Evolutionary conservation across 257 asterid genomes (phyloP).

Genomic region (Ballota nigra): DNA sequence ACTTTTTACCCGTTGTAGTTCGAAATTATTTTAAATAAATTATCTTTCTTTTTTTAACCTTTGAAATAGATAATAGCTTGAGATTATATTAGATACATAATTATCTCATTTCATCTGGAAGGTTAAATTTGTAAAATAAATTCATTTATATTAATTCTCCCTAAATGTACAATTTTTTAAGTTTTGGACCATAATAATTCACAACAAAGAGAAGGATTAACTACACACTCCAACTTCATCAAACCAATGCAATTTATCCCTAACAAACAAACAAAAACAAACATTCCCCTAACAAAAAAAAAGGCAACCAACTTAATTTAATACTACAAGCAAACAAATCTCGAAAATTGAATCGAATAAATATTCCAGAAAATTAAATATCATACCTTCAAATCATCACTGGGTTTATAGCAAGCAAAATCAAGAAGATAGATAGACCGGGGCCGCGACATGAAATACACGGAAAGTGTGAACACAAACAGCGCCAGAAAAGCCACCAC

Average conservation of each 20-base stretch:
- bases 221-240: not conserved
- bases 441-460: conserved; percentile 71
- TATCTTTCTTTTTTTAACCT: no score
- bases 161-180: not conserved
- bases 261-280: not conserved
- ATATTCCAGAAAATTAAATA: no score
- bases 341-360: not conserved
- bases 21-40: no score
- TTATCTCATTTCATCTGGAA: no score
- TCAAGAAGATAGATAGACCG: conserved; percentile 69
- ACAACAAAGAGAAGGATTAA: not conserved
- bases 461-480: conserved; percentile 54
- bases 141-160: not conserved
- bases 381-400: conserved; percentile 71
- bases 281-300: not conserved
- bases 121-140: no score
- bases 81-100: no score
- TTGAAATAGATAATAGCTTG: no score
- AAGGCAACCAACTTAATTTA: not conserved
- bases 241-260: no score
- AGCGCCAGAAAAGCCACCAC: conserved; percentile 52
- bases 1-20: no score
- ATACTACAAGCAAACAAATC: not conserved
- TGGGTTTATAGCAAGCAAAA: conserved; percentile 86
- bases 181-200: not conserved